Base-by-base conservation (phyloP, 306 rosid genomes). In the Arachis hypogaea region DNA sequence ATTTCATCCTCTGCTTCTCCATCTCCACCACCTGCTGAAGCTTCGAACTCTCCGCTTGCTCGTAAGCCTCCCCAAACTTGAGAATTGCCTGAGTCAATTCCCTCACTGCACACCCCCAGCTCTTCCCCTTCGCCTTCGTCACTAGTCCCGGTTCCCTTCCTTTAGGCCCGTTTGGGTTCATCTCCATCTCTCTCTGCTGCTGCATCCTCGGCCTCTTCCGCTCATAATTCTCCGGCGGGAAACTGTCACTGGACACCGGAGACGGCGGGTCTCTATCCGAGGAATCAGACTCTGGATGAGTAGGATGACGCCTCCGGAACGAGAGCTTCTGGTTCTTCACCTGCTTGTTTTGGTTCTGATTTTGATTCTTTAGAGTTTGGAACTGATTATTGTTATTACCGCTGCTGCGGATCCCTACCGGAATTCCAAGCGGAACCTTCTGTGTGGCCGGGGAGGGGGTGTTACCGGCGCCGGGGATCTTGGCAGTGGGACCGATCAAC, bases 1-100 rank as follows among this genome's bases (percentile, higher is more conserved):
- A 80, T 38, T 95, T 90, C 99, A 95, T 95, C 74, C 99, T 82
- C 87, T 95, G 99, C 86, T 92, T 95, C 88, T 95, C 99, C 98
- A 95, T 92, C 85, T 92, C 99, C 82, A 88, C 89, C 54, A 92
- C 86, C 77, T 95, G 99, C 75, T 88, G 89, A 82, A 95, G 59
- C 86, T 95, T 95, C 0, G 96, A 82, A 22, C 84, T 90, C 86
- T 95, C 99, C 0, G 97, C 96, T 18, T 95, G 88, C 77, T 95
- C 99, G 77, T 95, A 95, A 0, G 97, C 96, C 56, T 95, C 96
- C 5, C 99, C 99, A 9, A 95, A 92, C 64, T 88, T 95, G 69
- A 95, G 67, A 56, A 95, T 92, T 41, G 99, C 98, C 41, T 78
- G 82, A 1, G 97, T 87, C 86, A 95, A 72, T 77, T 92, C 97